These are phyloP conservation scores for Aspergillus baeticus DNA, from an alignment of 495 filamentous ascomycete genomes.

Conservation along the genomic window DNA sequence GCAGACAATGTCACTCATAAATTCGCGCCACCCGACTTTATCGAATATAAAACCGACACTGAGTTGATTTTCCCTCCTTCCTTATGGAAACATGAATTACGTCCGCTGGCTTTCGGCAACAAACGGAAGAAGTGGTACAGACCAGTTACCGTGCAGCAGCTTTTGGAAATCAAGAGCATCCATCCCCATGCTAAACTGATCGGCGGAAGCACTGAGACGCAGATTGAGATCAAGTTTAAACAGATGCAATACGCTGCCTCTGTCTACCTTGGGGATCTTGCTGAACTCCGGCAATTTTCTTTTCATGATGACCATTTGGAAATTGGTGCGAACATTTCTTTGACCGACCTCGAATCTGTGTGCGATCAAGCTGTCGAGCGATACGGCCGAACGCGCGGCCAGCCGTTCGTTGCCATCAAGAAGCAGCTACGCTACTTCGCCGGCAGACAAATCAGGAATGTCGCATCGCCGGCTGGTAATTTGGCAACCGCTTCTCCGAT, in stretches of 20 bases:
- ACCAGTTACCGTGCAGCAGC: slow-evolving; percentile 80
- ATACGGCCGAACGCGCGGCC: slow-evolving; percentile 70
- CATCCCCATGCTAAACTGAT: slow-evolving; percentile 91
- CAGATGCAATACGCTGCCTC: slow-evolving; percentile 84
- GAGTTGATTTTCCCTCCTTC: slow-evolving; percentile 92
- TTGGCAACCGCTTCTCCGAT: slow-evolving; percentile 94
- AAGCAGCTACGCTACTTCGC: slow-evolving; percentile 90
- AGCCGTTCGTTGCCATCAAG: slow-evolving; percentile 64
- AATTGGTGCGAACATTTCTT: slow-evolving; percentile 85
- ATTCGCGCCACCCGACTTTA: slow-evolving; percentile 59
- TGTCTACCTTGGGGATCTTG: slow-evolving; percentile 90
- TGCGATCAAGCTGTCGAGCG: slow-evolving; percentile 74
- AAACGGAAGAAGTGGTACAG: slow-evolving; percentile 94
- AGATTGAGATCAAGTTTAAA: slow-evolving; percentile 99
- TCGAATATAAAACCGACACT: slow-evolving; percentile 88
- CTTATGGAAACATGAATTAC: slow-evolving; percentile 77
- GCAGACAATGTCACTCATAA: slow-evolving; percentile 11
- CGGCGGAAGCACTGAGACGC: slow-evolving; percentile 93
- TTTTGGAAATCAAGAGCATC: slow-evolving; percentile 84
- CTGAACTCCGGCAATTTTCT: slow-evolving; percentile 76
- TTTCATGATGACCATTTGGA: slow-evolving; percentile 80
- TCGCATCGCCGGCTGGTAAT: slow-evolving; percentile 94
- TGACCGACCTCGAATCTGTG: slow-evolving; percentile 68
- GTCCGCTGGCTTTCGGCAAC: slow-evolving; percentile 84
- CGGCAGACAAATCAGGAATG: slow-evolving; percentile 92